Conservation (phyloP, 2,329 filamentous ascomycete species). For the Claviceps humidiphila region DNA sequence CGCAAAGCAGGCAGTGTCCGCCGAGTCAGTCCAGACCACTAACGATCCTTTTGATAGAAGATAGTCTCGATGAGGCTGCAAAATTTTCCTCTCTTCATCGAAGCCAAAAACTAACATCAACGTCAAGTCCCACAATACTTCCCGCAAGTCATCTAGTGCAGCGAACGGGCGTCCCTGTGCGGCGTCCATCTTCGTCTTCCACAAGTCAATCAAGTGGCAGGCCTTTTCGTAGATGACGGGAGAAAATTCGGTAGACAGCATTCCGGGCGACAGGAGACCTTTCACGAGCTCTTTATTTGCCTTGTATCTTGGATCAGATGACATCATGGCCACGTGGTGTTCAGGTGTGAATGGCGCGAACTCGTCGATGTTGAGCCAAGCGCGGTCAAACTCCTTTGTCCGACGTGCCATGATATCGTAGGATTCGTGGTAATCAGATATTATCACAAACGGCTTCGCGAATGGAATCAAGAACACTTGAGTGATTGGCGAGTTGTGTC, state of each 20-base stretch:
- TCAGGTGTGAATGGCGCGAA: slow-evolving; percentile 5
- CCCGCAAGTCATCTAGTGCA: slow-evolving; percentile 16
- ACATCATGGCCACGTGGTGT: slow-evolving; percentile 16
- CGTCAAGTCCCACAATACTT: slow-evolving; percentile 19
- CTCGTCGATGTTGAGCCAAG: not conserved
- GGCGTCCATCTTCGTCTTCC: slow-evolving; percentile 15
- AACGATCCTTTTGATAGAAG: not conserved
- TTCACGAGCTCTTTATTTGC: slow-evolving; percentile 14
- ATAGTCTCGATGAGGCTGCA: not conserved
- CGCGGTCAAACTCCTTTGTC: not conserved
- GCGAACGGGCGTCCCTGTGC: slow-evolving; percentile 17
- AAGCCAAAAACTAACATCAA: not conserved
- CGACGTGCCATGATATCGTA: not conserved
- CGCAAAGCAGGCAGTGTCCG: not conserved
- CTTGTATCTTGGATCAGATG: slow-evolving; percentile 15
- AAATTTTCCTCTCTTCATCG: not conserved
- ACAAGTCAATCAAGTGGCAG: slow-evolving; percentile 17
- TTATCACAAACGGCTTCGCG: not conserved
- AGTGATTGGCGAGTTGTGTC: not conserved
- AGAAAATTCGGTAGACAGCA: slow-evolving; percentile 15
- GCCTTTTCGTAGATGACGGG: slow-evolving; percentile 18
- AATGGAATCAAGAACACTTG: not conserved
- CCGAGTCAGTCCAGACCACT: not conserved
- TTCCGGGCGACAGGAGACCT: slow-evolving; percentile 17
- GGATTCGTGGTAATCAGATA: not conserved